These are phyloP conservation scores for Amniculicola lignicola DNA, from an alignment of 495 filamentous ascomycete genomes.

Conservation along the genomic window DNA sequence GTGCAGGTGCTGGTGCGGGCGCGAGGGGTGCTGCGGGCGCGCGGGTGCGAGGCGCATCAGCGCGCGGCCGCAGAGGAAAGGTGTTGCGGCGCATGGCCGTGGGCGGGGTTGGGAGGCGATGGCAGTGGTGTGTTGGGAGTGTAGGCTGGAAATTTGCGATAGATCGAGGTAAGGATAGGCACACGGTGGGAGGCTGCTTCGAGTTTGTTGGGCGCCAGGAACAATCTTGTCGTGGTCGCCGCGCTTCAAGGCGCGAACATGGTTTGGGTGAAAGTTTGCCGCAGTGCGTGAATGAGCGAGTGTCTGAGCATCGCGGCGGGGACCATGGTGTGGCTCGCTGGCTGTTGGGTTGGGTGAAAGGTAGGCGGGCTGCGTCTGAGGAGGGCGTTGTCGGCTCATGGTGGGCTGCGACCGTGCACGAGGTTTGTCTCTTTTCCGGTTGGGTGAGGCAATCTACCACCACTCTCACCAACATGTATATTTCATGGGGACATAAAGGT, in stretches of 20 bases:
- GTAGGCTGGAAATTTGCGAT: not conserved
- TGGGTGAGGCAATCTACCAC: too few species aligned
- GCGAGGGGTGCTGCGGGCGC: conserved; percentile 5
- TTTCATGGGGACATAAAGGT: too few species aligned
- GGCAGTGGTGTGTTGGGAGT: not conserved
- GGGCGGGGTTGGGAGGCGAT: not conserved
- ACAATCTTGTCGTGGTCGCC: not conserved
- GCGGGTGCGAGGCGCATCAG: conserved; percentile 23
- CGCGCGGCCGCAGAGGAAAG: conserved; percentile 24
- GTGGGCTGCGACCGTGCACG: too few species aligned
- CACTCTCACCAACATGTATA: too few species aligned
- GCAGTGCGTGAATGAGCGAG: conserved; percentile 15
- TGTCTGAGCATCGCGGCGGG: not conserved
- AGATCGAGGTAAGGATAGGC: not conserved
- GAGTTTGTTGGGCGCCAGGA: conserved; percentile 16
- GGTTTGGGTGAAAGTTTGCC: conserved; percentile 6
- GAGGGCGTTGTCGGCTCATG: too few species aligned
- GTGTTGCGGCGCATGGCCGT: conserved; percentile 30
- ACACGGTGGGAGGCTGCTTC: not conserved
- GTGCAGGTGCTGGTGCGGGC: not conserved
- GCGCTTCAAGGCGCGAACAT: conserved; percentile 24
- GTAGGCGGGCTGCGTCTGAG: too few species aligned
- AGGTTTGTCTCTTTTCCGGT: too few species aligned
- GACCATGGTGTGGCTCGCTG: not conserved
- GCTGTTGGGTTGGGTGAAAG: too few species aligned